These are phyloP conservation scores for Purpureocillium lavendulum DNA, from an alignment of 2,329 filamentous ascomycete species.

Conservation along the genomic window DNA sequence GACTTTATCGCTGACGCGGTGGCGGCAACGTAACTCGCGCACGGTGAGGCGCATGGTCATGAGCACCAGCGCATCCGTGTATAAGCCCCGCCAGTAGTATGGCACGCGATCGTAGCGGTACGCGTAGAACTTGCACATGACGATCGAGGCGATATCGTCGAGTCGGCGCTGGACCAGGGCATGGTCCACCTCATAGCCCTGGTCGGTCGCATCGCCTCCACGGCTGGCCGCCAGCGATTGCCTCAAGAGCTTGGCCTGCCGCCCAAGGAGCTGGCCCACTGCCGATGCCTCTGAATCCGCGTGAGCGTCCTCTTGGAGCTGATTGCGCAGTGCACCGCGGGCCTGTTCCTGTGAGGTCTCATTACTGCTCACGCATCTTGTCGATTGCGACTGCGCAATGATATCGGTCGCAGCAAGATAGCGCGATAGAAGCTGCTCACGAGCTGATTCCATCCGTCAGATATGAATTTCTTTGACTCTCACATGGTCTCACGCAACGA, in stretches of 20 bases:
- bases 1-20: conserved; percentile 7
- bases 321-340: too few relatives aligned
- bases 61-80: conserved; percentile 62
- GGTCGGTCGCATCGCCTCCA: not conserved
- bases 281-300: conserved; percentile 7
- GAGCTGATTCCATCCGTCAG: conserved; percentile 15
- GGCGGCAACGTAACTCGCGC: conserved; percentile 1
- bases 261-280: conserved; percentile 16
- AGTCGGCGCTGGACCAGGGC: conserved; percentile 32
- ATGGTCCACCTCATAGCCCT: conserved; percentile 4
- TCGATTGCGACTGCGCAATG: conserved; percentile 5
- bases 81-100: conserved; percentile 59
- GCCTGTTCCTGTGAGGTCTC: too few relatives aligned
- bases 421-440: conserved; percentile 12
- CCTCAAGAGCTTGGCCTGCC: conserved; percentile 17
- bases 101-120: conserved; percentile 62
- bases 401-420: conserved; percentile 14
- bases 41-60: conserved; percentile 38
- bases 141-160: conserved; percentile 48
- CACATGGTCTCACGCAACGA: too few relatives aligned
- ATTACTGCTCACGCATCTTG: too few relatives aligned
- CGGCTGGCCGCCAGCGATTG: too few relatives aligned
- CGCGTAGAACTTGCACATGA: conserved; percentile 60
- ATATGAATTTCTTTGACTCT: too few relatives aligned
- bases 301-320: not conserved